These are phyloP conservation scores for Clarireedia homoeocarpa DNA, from an alignment of 2,329 filamentous ascomycete genomes.

Conservation along the genomic window DNA sequence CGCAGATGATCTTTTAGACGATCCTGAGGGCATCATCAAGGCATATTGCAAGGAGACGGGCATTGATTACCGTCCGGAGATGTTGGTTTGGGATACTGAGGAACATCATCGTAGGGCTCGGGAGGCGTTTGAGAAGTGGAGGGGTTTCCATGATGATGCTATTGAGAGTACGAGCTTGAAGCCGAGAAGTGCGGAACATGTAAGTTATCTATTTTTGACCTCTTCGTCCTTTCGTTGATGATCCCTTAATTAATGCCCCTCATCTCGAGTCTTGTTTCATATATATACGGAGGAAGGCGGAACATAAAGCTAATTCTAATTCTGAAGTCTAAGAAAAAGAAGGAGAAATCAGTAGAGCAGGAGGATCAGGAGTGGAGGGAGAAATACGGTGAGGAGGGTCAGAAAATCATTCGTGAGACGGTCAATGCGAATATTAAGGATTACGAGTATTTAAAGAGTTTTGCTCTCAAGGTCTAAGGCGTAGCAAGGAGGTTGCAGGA, in stretches of 20 bases:
- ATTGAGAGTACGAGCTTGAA: constrained; percentile 73
- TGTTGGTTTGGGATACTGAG: constrained; percentile 79
- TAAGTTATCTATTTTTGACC: constrained; percentile 31
- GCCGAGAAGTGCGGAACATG: constrained; percentile 56
- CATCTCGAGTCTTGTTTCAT: too few relatives aligned
- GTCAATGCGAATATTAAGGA: constrained; percentile 65
- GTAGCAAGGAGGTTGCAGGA: background rate
- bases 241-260: background rate
- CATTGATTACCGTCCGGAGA: constrained; percentile 64
- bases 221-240: background rate
- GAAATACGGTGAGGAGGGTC: constrained; percentile 66
- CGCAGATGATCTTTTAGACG: constrained; percentile 86
- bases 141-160: constrained; percentile 92
- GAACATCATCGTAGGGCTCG: constrained; percentile 62
- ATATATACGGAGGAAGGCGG: background rate
- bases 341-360: constrained; percentile 54
- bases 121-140: constrained; percentile 89
- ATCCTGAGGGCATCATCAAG: constrained; percentile 66
- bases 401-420: constrained; percentile 60
- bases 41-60: constrained; percentile 77
- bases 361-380: constrained; percentile 65
- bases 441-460: constrained; percentile 78
- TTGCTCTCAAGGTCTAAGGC: constrained; percentile 52
- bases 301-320: background rate
- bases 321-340: constrained; percentile 37